These are phyloP conservation scores for Chaetoscypha palmicola DNA, from an alignment of 2,329 filamentous ascomycete species.

Conservation along the genomic window DNA sequence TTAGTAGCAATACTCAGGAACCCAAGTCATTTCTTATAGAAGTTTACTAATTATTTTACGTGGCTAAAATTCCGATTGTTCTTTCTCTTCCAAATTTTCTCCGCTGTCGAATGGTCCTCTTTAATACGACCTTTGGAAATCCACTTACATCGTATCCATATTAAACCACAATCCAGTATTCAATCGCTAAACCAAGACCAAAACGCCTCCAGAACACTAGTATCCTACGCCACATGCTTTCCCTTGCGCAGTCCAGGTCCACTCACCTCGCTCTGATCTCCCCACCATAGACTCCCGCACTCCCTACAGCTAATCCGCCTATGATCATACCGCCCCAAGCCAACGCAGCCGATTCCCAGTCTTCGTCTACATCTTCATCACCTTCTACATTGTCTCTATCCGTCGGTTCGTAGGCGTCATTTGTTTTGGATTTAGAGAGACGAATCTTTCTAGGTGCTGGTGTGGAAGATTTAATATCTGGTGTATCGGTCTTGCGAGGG, in stretches of 20 bases:
- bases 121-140: too few relatives aligned
- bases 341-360: slow-evolving; percentile 5
- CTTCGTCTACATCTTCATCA: slow-evolving; percentile 33
- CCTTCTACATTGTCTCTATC: slow-evolving; percentile 31
- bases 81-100: too few relatives aligned
- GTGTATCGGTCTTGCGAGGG: slow-evolving; percentile 13
- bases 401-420: neutral
- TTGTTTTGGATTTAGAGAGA: too few relatives aligned
- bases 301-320: slow-evolving; percentile 3
- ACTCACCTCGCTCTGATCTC: slow-evolving; percentile 4
- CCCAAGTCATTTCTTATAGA: too few relatives aligned
- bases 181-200: too few relatives aligned
- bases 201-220: neutral
- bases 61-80: too few relatives aligned
- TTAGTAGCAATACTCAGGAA: too few relatives aligned
- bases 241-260: neutral
- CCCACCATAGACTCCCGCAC: slow-evolving; percentile 4
- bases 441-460: slow-evolving; percentile 2
- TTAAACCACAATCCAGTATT: too few relatives aligned
- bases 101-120: too few relatives aligned
- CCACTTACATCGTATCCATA: too few relatives aligned
- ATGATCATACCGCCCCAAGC: slow-evolving; percentile 4
- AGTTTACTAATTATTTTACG: too few relatives aligned
- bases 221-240: neutral
- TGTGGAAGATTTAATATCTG: neutral